These are phyloP conservation scores for Carallia brachiata DNA, from an alignment of 345 rosid species.

Conservation along the genomic window DNA sequence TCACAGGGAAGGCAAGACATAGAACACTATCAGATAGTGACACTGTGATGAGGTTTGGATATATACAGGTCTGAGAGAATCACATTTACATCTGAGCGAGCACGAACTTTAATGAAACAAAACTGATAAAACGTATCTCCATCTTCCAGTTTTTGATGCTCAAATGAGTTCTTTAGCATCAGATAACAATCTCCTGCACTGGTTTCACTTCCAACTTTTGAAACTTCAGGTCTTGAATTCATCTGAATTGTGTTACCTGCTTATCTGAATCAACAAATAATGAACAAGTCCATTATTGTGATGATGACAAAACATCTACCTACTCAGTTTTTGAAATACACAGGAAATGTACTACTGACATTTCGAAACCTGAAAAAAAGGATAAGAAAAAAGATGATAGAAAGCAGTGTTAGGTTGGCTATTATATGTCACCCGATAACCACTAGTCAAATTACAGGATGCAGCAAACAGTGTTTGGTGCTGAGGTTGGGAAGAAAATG, in stretches of 20 bases:
- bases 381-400: no score
- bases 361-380: background rate
- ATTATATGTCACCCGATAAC: no score
- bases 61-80: background rate
- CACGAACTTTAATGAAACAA: background rate
- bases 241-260: conserved; percentile 16
- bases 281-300: no score
- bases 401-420: no score
- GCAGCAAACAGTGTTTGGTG: no score
- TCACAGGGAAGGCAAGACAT: background rate
- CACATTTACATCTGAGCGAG: background rate
- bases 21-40: background rate
- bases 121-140: conserved; percentile 1
- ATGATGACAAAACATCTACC: background rate
- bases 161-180: background rate
- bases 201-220: conserved; percentile 7
- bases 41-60: background rate
- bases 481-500: no score
- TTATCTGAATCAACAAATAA: conserved; percentile 12
- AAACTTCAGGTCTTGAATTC: background rate
- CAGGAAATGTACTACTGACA: no score
- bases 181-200: background rate
- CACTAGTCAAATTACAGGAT: no score
- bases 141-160: background rate
- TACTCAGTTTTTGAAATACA: no score